These are phyloP conservation scores for Phlebiopsis gigantea DNA, from an alignment of 768 basidiomycete genomes.

Conservation along the genomic window DNA sequence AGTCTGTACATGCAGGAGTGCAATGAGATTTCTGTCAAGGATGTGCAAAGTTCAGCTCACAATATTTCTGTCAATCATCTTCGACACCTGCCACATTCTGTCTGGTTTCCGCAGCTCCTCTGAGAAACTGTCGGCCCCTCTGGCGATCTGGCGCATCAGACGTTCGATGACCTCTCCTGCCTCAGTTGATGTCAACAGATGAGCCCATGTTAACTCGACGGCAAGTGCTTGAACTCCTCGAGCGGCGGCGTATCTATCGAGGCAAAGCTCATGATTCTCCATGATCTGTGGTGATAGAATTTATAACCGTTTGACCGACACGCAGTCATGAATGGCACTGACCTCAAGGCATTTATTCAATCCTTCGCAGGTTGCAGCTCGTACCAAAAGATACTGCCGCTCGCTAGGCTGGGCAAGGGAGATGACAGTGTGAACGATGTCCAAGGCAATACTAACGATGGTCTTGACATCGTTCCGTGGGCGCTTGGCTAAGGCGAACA, in stretches of 20 bases:
- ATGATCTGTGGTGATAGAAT: neutral
- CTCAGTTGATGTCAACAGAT: neutral
- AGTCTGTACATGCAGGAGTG: neutral
- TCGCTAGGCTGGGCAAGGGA: neutral
- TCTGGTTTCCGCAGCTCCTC: neutral
- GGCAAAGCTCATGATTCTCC: neutral
- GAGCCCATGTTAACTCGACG: neutral
- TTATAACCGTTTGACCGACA: neutral
- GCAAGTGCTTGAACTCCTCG: neutral
- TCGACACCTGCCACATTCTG: neutral
- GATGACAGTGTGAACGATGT: neutral
- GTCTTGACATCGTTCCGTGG: neutral
- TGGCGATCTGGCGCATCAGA: neutral
- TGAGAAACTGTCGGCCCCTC: neutral
- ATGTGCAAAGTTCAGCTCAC: neutral
- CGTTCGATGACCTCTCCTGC: neutral
- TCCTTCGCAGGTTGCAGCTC: neutral
- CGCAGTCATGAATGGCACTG: neutral
- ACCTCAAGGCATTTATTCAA: neutral
- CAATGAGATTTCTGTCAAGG: neutral
- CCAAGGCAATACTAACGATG: neutral
- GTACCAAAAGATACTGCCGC: neutral
- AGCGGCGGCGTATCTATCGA: slow-evolving; percentile 1
- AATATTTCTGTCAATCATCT: neutral
- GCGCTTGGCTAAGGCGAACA: neutral